Evolutionary conservation across 2,329 filamentous ascomycete species (phyloP), one percentile per base, ranked within the genome.

Genomic region (Clonostachys byssicola): DNA sequence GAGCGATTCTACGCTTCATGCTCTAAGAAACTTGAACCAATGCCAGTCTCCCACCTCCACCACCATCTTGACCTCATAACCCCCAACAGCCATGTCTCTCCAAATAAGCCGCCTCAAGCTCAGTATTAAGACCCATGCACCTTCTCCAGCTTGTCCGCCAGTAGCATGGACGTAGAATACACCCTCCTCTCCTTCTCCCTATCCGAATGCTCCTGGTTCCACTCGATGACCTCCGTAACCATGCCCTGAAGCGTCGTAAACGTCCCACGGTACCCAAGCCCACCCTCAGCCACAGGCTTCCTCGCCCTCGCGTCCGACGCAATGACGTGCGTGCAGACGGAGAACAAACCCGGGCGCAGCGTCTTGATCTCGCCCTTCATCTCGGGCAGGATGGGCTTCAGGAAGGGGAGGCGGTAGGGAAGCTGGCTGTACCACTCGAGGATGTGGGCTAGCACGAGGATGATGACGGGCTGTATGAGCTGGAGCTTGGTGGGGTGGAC

Each of bases 201-300:
- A 10, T 30, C 23, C 23, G 23, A 30, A 9, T 30, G 23, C 23
- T 18, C 12, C 34, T 20, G 9, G 33, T 77, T 75, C 67, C 67
- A 74, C 12, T 66, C 60, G 5, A 56, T 52, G 12, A 74, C 47
- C 53, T 70, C 62, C 54, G 64, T 62, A 45, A 64, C 68, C 20
- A 73, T 54, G 1, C 70, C 71, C 52, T 74, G 68, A 18, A 75
- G 49, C 6, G 64, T 68, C 12, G 56, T 68, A 42, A 60, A 66
- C 7, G 60, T 59, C 5, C 58, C 61, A 42, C 46, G 47, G 44
- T 74, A 74, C 12, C 69, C 73, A 30, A 76, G 51, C 0, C 71
- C 71, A 1, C 71, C 71, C 9, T 71, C 61, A 33, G 60, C 62
- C 2, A 67, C 60, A 6, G 56, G 52, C 51, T 53, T 65, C 51